Percentiles rank a stretch among this genome's conserved stretches.
Evolutionary conservation across 108 stramenopile species (phyloP).

Genomic region (Phaeodactylum tricornutum): DNA sequence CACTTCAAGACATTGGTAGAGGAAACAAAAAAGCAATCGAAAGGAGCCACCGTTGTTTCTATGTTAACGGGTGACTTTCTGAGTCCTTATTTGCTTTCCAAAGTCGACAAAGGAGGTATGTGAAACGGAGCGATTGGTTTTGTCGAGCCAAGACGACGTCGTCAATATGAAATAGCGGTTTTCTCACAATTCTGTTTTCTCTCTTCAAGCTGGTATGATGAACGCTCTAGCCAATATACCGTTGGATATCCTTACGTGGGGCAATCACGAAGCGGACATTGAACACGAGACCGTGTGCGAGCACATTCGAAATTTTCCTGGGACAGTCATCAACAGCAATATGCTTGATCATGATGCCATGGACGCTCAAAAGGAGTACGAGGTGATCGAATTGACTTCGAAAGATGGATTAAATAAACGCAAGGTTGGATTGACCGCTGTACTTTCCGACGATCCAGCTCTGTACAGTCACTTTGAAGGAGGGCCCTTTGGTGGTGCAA

Average conservation of each 20-base stretch:
- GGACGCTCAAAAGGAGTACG: conserved; percentile 10
- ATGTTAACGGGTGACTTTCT: conserved; percentile 29
- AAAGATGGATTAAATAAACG: conserved; percentile 3
- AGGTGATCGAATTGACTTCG: conserved; percentile 8
- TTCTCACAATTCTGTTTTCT: no score
- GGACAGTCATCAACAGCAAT: conserved; percentile 17
- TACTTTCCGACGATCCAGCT: conserved; percentile 10
- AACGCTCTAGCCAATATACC: conserved; percentile 1
- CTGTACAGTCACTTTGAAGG: conserved; percentile 16
- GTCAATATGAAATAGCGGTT: no score
- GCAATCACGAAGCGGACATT: conserved; percentile 29
- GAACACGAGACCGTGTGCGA: conserved; percentile 9
- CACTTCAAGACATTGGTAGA: conserved; percentile 24
- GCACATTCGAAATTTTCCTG: conserved; percentile 7
- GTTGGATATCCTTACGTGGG: conserved; percentile 17
- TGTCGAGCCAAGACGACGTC: no score
- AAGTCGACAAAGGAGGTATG: conserved; percentile 26
- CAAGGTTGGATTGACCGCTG: conserved; percentile 12
- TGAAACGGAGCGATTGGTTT: no score
- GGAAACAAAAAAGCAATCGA: conserved; percentile 3
- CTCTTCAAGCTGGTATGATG: no score
- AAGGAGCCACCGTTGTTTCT: conserved; percentile 12
- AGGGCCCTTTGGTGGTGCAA: conserved; percentile 17
- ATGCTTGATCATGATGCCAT: conserved; percentile 24
- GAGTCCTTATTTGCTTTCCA: conserved; percentile 21